Base-by-base conservation (phyloP, 345 rosid genomes). In the Dovyalis caffra region DNA sequence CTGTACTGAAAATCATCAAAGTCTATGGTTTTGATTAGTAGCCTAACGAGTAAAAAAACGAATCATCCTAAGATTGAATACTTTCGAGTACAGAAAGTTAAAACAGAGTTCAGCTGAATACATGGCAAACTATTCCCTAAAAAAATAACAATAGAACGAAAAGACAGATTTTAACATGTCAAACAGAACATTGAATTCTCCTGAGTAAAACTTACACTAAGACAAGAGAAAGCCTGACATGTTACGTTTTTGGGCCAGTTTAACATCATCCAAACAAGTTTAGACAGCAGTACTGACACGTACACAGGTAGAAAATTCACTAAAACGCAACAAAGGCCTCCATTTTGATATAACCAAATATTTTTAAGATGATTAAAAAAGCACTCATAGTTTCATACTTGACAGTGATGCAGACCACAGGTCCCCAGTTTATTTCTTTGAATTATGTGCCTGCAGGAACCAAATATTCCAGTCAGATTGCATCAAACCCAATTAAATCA, bases 381-480 rank as follows among this genome's bases (percentile, higher is more conserved):
- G 79, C 77, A 80, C 74, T 74, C 12, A 70, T 68, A 57, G 76
- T 80, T 85, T 78, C 92, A 56, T 89, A 89, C 94, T 85, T 88
- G 91, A 80, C 83, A 88, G 84, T 77, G 90, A 83, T 78, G 93
- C 80, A 85, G 88, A 81, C 78, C 79, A 81, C 86, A 61, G 82
- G 69, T 84, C 79, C 81, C 71, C 83, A 77, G 78, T 81, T 79
- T 81, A 78, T 78, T 79, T 86, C 83, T 85, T 84, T 84, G 68
- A 83, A 81, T 90, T 90, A 92, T 91, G 97, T 95, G 95, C 97
- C 97, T 95, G 97, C 97, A 95, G 87, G 90, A 92, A 92, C 84
- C 92, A 95, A 88, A 89, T 86, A 86, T 73, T 85, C 81, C 58
- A 76, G 83, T 88, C 85, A 84, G 90, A 83, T 76, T 68, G 72